These are phyloP conservation scores for Corrigiola litoralis DNA, from an alignment of 179 eudicot species.

Conservation along the genomic window DNA sequence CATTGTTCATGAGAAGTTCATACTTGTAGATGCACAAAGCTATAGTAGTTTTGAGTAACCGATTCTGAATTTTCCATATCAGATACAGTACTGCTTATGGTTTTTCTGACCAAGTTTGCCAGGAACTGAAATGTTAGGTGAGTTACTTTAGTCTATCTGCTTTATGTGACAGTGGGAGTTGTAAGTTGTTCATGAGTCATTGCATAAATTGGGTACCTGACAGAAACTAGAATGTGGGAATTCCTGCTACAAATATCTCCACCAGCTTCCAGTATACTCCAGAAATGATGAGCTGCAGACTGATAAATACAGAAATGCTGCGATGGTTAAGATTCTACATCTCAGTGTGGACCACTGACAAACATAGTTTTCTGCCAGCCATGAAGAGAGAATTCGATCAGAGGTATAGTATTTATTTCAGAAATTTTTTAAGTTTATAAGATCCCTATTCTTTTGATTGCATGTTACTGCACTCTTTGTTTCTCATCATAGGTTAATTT, in stretches of 20 bases:
- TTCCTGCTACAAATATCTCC: slow-evolving; percentile 6
- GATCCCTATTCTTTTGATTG: too few species aligned
- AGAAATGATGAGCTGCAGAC: slow-evolving; percentile 1
- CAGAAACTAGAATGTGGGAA: slow-evolving; percentile 2
- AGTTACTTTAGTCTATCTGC: neutral
- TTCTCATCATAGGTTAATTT: too few species aligned
- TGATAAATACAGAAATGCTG: neutral
- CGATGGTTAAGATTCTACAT: too few species aligned
- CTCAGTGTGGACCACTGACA: too few species aligned
- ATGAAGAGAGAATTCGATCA: neutral
- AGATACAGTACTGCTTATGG: too few species aligned
- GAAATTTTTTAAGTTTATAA: too few species aligned
- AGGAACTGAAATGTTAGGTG: neutral
- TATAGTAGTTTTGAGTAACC: neutral
- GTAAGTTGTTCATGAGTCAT: too few species aligned
- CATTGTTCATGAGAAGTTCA: neutral
- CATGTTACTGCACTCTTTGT: neutral
- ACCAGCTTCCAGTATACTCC: neutral
- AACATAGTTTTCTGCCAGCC: slow-evolving; percentile 3
- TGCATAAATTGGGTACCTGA: neutral
- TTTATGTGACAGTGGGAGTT: too few species aligned
- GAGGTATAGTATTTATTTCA: slow-evolving; percentile 10
- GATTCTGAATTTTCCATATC: neutral
- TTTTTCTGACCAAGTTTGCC: neutral
- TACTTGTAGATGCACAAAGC: neutral